Evolutionary conservation across 2,329 filamentous ascomycete species (phyloP), one percentile per base, ranked within the genome.

Genomic region (Colletotrichum sp.): DNA sequence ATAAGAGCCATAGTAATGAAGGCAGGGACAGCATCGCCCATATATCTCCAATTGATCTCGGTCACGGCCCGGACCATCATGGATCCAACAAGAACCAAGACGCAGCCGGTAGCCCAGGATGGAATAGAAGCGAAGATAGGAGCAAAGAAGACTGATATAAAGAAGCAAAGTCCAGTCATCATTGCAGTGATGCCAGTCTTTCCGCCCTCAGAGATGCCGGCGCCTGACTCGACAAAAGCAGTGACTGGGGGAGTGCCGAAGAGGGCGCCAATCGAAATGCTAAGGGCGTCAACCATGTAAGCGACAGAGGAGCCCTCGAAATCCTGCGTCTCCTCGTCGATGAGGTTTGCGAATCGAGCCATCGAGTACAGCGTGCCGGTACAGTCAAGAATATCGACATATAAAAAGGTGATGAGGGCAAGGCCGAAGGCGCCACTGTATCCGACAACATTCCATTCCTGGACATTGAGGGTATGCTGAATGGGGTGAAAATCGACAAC

Each of bases 81-180:
- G 24, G 93, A 93, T n/a, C 95, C 95, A 71, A 98, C 95, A 52
- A 98, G 92, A 79, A 98, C 90, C 30, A 98, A 90, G n/a, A 96
- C 96, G 82, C 94, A 96, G 64, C 95, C 95, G 0, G 95, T 98
- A 4, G 95, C 95, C 95, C 95, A 98, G 0, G 95, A 93, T 6
- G 95, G 95, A 74, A 98, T 97, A 0, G 94, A 96, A 12, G 95
- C 95, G 81, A 98, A 98, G 73, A 98, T 96, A 0, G 95, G 95
- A 0, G 95, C 95, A 82, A 98, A 98, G 89, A 98, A 98, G 77
- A 98, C 91, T 73, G 94, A 92, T 82, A 98, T 92, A 86, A 98
- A 94, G 88, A 98, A 98, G 85, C 94, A 96, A 66, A 98, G 72
- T 7, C 95, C 95, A 0, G 95, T 93, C 18, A 92, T 88, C 84